These are phyloP conservation scores for Boletus tomentosulus DNA, from an alignment of 768 basidiomycete genomes.

Conservation along the genomic window DNA sequence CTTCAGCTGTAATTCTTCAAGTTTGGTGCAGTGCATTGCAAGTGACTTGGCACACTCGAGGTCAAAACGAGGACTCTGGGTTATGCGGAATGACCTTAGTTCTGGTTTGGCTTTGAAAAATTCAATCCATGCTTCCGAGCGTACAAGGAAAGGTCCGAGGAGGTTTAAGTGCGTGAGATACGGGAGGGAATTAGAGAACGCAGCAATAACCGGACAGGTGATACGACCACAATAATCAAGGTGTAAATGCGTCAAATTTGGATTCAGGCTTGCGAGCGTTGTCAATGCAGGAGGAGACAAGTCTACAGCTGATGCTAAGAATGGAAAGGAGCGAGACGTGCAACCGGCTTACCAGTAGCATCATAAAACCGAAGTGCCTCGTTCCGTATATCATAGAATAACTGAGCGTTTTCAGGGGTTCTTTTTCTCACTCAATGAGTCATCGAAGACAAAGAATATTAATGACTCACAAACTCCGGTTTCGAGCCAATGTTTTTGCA, in stretches of 20 bases:
- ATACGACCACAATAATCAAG: conserved; percentile 88
- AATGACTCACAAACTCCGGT: conserved; percentile 67
- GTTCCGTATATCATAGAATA: conserved; percentile 81
- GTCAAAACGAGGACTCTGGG: conserved; percentile 85
- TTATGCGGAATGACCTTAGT: conserved; percentile 73
- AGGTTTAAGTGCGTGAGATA: conserved; percentile 71
- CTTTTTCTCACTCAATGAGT: conserved; percentile 34
- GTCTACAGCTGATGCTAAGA: conserved; percentile 40
- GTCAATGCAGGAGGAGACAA: conserved; percentile 63
- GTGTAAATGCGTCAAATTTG: conserved; percentile 71
- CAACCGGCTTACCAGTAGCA: conserved; percentile 68
- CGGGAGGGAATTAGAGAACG: conserved; percentile 62
- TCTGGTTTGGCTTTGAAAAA: conserved; percentile 66
- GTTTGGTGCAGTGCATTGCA: conserved; percentile 42
- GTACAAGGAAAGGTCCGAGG: conserved; percentile 84
- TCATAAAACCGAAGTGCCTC: conserved; percentile 75
- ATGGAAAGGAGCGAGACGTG: not conserved
- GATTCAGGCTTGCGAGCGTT: conserved; percentile 76
- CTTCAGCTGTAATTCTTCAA: conserved; percentile 72
- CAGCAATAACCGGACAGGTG: conserved; percentile 51
- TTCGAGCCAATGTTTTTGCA: conserved; percentile 76
- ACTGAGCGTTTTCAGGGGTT: conserved; percentile 68
- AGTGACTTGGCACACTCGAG: conserved; percentile 59
- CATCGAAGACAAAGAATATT: not conserved
- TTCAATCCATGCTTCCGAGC: conserved; percentile 61